phyloP scores from a whole-genome alignment of 352 stramenopile genomes.

The Phytophthora pistaciae region DNA sequence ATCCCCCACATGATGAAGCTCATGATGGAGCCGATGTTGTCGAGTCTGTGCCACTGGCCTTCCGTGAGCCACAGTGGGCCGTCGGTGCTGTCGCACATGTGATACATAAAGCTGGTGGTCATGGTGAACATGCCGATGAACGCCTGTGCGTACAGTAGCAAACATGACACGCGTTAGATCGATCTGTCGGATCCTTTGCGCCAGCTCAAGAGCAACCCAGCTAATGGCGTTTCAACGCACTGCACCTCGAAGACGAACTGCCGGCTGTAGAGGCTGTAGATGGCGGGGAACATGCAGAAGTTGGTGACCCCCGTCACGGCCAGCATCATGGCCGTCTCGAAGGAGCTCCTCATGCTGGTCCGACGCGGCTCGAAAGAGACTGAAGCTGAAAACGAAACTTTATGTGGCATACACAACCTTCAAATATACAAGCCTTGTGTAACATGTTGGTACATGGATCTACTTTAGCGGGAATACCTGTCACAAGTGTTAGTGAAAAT shows the following conservation, averaged over 20 bases:
- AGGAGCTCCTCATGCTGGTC: slow-evolving; percentile 60
- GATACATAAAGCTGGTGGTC: slow-evolving; percentile 82
- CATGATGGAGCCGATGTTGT: slow-evolving; percentile 89
- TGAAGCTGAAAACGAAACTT: background rate
- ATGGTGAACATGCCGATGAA: slow-evolving; percentile 86
- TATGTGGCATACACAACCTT: background rate
- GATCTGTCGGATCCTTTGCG: background rate
- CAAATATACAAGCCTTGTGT: background rate
- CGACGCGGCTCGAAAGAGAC: slow-evolving; percentile 1
- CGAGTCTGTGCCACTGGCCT: slow-evolving; percentile 83
- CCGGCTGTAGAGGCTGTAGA: slow-evolving; percentile 62
- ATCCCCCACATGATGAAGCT: slow-evolving; percentile 81
- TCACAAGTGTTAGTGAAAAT: slow-evolving; percentile 3
- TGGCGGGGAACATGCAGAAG: slow-evolving; percentile 81
- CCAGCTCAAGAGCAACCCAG: background rate
- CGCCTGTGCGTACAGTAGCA: slow-evolving; percentile 45
- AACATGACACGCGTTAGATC: slow-evolving; percentile 9
- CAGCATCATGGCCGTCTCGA: slow-evolving; percentile 79
- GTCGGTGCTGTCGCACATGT: slow-evolving; percentile 83
- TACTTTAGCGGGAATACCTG: slow-evolving; percentile 9
- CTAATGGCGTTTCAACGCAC: background rate
- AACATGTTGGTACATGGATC: background rate
- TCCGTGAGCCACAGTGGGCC: slow-evolving; percentile 79
- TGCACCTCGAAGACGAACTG: slow-evolving; percentile 81
- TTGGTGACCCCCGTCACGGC: slow-evolving; percentile 79